phyloP scores from a whole-genome alignment of 345 rosid genomes.

The Eucalyptus camaldulensis region DNA sequence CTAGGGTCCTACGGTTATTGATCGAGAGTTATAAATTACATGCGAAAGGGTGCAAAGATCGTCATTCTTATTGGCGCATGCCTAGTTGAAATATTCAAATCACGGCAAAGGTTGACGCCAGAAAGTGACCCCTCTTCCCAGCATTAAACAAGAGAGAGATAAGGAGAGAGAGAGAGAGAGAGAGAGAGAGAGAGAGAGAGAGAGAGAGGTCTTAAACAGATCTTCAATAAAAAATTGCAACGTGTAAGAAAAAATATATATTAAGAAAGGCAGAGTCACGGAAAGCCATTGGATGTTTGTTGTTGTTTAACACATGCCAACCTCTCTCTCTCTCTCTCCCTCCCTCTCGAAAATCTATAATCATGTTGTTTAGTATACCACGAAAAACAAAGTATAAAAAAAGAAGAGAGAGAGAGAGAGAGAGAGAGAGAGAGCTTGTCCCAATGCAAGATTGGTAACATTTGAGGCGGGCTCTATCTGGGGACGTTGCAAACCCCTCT shows the following conservation, averaged over 20 bases:
- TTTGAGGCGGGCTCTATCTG: conserved; percentile 41
- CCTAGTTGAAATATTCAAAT: neutral
- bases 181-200: neutral
- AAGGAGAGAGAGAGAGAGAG: neutral
- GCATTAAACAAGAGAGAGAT: neutral
- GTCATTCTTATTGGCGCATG: neutral
- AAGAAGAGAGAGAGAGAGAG: neutral
- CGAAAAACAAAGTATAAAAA: neutral
- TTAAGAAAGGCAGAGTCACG: neutral
- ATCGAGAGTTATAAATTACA: neutral
- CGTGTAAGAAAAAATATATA: neutral
- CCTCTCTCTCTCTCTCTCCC: neutral
- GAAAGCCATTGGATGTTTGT: neutral
- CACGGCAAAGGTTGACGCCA: neutral
- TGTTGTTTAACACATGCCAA: neutral
- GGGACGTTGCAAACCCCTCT: conserved; percentile 20
- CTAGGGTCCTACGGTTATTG: neutral
- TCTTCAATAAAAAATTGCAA: neutral
- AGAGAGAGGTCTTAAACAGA: neutral
- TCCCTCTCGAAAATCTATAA: neutral
- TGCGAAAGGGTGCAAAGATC: neutral
- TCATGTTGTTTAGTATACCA: neutral
- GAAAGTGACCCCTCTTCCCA: neutral
- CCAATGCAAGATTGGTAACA: conserved; percentile 1
- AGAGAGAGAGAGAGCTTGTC: neutral